phyloP scores from a whole-genome alignment of 2,329 filamentous ascomycete species.

The Huntiella bhutanensis region DNA sequence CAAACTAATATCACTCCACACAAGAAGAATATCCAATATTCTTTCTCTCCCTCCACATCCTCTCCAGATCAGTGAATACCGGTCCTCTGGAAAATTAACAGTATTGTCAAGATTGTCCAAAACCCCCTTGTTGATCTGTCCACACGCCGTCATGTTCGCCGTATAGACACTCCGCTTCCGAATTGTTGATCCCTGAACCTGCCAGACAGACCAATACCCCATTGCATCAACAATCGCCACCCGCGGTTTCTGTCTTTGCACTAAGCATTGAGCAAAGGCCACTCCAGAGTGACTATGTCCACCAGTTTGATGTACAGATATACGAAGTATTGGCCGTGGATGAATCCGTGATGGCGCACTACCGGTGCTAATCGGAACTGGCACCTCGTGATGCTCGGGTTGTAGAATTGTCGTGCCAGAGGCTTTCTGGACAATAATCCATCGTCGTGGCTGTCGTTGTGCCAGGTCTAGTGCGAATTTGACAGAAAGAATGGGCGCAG shows the following conservation, averaged over 20 bases:
- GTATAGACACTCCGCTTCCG: constrained; percentile 19
- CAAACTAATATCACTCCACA: constrained; percentile 9
- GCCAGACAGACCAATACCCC: constrained; percentile 51
- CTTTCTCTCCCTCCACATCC: too few relatives aligned
- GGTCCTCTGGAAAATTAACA: constrained; percentile 18
- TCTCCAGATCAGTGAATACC: constrained; percentile 16
- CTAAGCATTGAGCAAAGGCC: constrained; percentile 37
- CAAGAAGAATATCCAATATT: constrained; percentile 3
- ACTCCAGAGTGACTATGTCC: constrained; percentile 41
- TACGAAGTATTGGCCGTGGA: constrained; percentile 32
- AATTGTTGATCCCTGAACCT: constrained; percentile 26
- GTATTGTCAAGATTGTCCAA: constrained; percentile 18
- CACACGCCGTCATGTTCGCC: constrained; percentile 21
- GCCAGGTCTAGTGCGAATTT: constrained; percentile 25
- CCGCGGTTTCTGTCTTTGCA: constrained; percentile 31
- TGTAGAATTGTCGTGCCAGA: constrained; percentile 32
- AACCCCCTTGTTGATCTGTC: constrained; percentile 25
- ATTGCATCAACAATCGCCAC: constrained; percentile 45
- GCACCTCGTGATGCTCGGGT: constrained; percentile 27
- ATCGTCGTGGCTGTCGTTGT: constrained; percentile 23
- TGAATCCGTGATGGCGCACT: constrained; percentile 31
- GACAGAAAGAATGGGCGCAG: constrained; percentile 30
- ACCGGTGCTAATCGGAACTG: constrained; percentile 16
- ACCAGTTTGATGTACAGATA: constrained; percentile 34
- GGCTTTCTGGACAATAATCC: constrained; percentile 35